Percentiles rank a stretch among this genome's conserved stretches.
Evolutionary conservation across 208 protist species (phyloP).

Genomic region (Wallacemonas collosoma): DNA sequence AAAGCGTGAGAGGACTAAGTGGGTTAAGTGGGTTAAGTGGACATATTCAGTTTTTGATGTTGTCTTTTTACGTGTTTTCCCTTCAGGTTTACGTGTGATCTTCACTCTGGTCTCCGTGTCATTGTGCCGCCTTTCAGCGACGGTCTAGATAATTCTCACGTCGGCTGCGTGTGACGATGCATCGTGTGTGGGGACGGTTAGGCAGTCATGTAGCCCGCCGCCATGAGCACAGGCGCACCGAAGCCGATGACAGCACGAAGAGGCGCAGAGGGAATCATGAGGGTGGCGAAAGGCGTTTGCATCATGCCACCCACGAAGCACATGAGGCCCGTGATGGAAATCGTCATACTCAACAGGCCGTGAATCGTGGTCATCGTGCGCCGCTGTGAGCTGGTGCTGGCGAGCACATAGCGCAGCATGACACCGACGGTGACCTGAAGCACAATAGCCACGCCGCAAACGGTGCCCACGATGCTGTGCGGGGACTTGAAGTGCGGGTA

Average conservation of each 20-base stretch:
- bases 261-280: conserved; percentile 25
- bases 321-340: conserved; percentile 29
- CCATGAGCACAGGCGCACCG: conserved; percentile 12
- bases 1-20: no score
- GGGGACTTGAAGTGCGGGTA: conserved; percentile 45
- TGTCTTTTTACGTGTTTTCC: conserved; percentile 7
- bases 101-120: neutral
- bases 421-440: conserved; percentile 38
- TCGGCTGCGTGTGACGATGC: no score
- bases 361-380: conserved; percentile 19
- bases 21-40: neutral
- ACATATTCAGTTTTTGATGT: neutral
- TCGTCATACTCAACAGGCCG: conserved; percentile 24
- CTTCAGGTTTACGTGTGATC: neutral
- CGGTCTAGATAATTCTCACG: no score
- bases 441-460: conserved; percentile 31
- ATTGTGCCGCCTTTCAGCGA: no score
- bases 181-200: neutral
- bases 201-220: conserved; percentile 3
- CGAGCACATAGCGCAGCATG: conserved; percentile 31
- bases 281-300: conserved; percentile 24
- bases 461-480: conserved; percentile 42
- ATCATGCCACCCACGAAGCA: conserved; percentile 33
- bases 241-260: conserved; percentile 18
- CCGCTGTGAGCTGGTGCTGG: conserved; percentile 1